Percentiles rank a stretch among this genome's conserved stretches.
Evolutionary conservation across 805 yeast genomes (phyloP).

Genomic region (Zygosaccharomyces bailii): DNA sequence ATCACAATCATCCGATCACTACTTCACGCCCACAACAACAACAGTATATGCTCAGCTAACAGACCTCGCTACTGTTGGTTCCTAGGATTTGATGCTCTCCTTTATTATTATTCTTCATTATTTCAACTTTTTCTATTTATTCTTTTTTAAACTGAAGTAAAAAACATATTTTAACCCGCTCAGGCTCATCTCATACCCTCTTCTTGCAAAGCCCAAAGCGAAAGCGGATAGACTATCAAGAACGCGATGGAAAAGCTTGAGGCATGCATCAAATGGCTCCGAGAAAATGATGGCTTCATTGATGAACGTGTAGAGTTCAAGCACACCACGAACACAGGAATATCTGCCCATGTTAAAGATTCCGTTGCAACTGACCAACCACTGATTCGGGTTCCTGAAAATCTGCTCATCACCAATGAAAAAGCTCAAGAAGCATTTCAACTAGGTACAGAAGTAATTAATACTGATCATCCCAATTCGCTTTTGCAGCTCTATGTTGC

Average conservation of each 20-base stretch:
- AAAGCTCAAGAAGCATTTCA: conserved; percentile 29
- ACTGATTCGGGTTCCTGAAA: conserved; percentile 41
- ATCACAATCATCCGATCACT: conserved; percentile 28
- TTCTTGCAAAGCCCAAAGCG: not conserved
- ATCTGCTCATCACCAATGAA: conserved; percentile 38
- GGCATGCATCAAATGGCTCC: conserved; percentile 39
- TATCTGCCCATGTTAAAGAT: conserved; percentile 31
- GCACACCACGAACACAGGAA: conserved; percentile 33
- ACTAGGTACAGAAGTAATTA: not conserved
- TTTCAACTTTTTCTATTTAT: not conserved
- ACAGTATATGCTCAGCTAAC: conserved; percentile 19
- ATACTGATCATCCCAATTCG: conserved; percentile 30
- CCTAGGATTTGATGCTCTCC: no score
- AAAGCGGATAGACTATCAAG: not conserved
- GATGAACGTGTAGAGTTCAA: conserved; percentile 37
- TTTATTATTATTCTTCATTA: not conserved
- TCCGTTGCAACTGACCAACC: conserved; percentile 14
- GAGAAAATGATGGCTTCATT: conserved; percentile 38
- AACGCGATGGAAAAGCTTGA: conserved; percentile 13
- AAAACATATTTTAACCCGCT: no score
- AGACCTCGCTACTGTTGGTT: conserved; percentile 2
- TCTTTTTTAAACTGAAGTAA: no score
- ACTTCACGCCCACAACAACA: conserved; percentile 37
- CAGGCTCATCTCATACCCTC: conserved; percentile 1
- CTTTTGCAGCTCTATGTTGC: conserved; percentile 40